phyloP scores from a whole-genome alignment of 148 eudicot species.

The Arctostaphylos glauca region DNA sequence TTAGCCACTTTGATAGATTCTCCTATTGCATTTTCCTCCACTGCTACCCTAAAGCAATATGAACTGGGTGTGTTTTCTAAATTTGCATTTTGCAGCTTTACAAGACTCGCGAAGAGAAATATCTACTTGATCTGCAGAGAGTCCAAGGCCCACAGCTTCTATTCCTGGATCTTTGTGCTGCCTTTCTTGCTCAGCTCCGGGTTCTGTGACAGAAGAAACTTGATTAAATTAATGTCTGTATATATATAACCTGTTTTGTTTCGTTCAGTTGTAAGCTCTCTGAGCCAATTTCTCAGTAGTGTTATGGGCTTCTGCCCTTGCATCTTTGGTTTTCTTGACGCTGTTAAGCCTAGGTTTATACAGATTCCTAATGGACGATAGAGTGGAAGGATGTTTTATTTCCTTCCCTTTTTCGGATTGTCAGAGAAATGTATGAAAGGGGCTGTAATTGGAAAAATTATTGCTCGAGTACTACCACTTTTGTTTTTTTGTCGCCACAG shows the following conservation, averaged over 20 bases:
- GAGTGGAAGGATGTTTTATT: not conserved
- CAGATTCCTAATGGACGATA: not conserved
- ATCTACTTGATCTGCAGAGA: conserved; percentile 90
- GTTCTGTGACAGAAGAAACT: conserved; percentile 47
- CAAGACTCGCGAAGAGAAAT: conserved; percentile 83
- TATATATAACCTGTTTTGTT: conserved; percentile 12
- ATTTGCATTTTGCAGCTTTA: conserved; percentile 51
- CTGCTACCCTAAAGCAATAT: not conserved
- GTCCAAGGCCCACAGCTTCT: conserved; percentile 85
- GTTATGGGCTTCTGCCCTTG: conserved; percentile 8
- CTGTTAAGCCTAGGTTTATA: not conserved
- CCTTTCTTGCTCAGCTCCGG: conserved; percentile 92
- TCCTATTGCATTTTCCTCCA: not conserved
- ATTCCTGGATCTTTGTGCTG: conserved; percentile 88
- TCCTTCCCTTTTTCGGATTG: not conserved
- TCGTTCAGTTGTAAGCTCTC: not conserved
- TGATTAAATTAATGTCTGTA: conserved; percentile 21
- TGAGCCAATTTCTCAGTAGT: conserved; percentile 20
- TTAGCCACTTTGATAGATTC: not conserved
- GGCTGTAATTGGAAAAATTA: not conserved
- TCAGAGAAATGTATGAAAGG: not conserved
- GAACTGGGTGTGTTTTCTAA: not conserved
- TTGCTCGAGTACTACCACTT: too few relatives aligned
- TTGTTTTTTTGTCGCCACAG: too few relatives aligned
- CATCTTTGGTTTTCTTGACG: not conserved